phyloP scores from a whole-genome alignment of 2,329 filamentous ascomycete species.

The Penicillium sp. region DNA sequence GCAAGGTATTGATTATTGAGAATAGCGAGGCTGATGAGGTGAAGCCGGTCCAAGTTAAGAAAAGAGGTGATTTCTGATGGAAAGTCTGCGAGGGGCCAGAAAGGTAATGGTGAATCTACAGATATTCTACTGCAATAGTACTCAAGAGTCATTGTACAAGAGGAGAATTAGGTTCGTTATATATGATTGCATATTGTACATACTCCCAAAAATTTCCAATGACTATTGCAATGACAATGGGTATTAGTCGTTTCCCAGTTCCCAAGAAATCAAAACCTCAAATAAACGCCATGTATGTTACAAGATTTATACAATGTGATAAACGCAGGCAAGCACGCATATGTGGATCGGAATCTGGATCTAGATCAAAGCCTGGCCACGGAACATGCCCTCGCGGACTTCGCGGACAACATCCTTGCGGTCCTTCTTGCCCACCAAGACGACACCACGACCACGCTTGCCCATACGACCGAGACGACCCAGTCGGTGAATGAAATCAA shows the following conservation, averaged over 20 bases:
- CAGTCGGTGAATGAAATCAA: slow-evolving; percentile 96
- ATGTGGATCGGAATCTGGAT: neutral
- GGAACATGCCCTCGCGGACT: slow-evolving; percentile 85
- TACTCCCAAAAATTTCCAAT: slow-evolving; percentile 7
- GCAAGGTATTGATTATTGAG: slow-evolving; percentile 54
- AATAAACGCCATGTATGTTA: slow-evolving; percentile 23
- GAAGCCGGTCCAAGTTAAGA: slow-evolving; percentile 40
- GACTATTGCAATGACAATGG: slow-evolving; percentile 11
- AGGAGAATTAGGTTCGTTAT: slow-evolving; percentile 9
- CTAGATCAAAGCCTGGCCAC: slow-evolving; percentile 73
- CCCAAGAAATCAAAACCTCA: slow-evolving; percentile 7
- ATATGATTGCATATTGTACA: slow-evolving; percentile 14
- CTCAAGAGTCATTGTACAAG: neutral
- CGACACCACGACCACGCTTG: slow-evolving; percentile 80
- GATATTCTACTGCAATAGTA: no score
- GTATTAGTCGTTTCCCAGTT: slow-evolving; percentile 15
- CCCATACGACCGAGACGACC: slow-evolving; percentile 93
- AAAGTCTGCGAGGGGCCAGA: slow-evolving; percentile 1
- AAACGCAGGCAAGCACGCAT: neutral
- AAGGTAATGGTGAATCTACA: no score
- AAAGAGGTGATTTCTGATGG: slow-evolving; percentile 57
- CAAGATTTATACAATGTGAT: slow-evolving; percentile 17
- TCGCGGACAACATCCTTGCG: slow-evolving; percentile 87
- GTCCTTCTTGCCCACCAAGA: slow-evolving; percentile 86
- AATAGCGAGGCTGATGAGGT: slow-evolving; percentile 47